These are phyloP conservation scores for Fraxinus americana DNA, from an alignment of 257 asterid species.

Conservation along the genomic window DNA sequence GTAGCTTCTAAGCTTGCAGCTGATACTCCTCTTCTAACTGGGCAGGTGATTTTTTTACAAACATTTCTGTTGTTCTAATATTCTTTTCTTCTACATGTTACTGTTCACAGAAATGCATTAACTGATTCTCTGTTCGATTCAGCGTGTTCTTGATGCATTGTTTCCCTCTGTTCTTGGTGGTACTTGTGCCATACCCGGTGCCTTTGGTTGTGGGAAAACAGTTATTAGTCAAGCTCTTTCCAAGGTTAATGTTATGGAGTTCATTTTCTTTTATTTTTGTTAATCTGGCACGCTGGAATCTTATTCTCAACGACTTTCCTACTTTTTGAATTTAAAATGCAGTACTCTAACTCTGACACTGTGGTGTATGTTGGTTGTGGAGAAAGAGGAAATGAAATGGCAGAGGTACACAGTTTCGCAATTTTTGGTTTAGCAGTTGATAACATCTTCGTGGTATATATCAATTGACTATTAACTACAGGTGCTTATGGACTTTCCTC, in stretches of 20 bases:
- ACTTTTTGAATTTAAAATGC: constrained; percentile 37
- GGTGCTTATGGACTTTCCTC: constrained; percentile 99
- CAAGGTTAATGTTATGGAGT: constrained; percentile 56
- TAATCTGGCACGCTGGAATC: constrained; percentile 13
- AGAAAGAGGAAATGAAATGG: constrained; percentile 99
- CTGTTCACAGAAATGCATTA: constrained; percentile 16
- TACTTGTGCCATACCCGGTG: constrained; percentile 99
- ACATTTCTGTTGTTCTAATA: constrained; percentile 2
- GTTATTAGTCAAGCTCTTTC: constrained; percentile 99
- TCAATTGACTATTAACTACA: constrained; percentile 35
- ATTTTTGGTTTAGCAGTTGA: constrained; percentile 28
- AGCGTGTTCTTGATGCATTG: constrained; percentile 99
- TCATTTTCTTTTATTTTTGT: constrained; percentile 14
- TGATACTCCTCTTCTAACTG: constrained; percentile 98
- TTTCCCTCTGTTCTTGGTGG: constrained; percentile 99
- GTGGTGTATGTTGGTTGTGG: constrained; percentile 99
- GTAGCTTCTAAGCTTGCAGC: constrained; percentile 97
- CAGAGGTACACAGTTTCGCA: constrained; percentile 64
- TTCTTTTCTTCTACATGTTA: neutral
- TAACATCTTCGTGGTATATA: constrained; percentile 18
- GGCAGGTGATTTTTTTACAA: constrained; percentile 67
- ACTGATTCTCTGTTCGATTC: constrained; percentile 39
- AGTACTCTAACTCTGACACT: constrained; percentile 96
- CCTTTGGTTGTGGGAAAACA: constrained; percentile 99
- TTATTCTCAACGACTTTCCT: constrained; percentile 22